Conservation (phyloP, 371 early-diverging fungal species). For the Neoconidiobolus thromboides region DNA sequence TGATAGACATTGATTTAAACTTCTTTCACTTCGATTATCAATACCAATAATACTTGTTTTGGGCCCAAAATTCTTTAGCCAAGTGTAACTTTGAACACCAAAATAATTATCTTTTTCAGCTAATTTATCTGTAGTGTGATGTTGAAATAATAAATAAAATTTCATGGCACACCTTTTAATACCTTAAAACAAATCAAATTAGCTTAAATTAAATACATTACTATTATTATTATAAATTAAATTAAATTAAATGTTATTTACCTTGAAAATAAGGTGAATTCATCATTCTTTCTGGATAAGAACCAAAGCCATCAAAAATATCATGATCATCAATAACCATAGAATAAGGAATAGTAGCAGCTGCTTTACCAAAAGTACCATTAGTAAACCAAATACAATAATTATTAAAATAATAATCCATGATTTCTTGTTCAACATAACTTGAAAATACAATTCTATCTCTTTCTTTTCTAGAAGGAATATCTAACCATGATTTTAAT, state of each 20-base stretch:
- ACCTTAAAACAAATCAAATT: conserved; percentile 4
- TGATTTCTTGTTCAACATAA: conserved; percentile 29
- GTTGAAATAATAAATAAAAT: conserved; percentile 73
- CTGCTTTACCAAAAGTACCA: conserved; percentile 32
- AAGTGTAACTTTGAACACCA: conserved; percentile 21
- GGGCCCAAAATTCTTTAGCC: conserved; percentile 39
- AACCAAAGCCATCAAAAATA: conserved; percentile 60
- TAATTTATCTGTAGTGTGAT: conserved; percentile 43
- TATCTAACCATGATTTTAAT: conserved; percentile 35
- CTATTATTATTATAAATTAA: not conserved
- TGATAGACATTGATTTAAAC: conserved; percentile 34
- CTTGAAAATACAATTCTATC: conserved; percentile 22
- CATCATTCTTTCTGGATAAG: conserved; percentile 64
- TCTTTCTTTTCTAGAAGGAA: conserved; percentile 14
- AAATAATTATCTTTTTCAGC: conserved; percentile 40
- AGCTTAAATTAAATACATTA: too few relatives aligned
- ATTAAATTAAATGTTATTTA: not conserved
- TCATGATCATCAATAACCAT: conserved; percentile 74
- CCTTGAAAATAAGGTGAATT: conserved; percentile 28
- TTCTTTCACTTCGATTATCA: conserved; percentile 65
- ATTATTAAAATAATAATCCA: conserved; percentile 50
- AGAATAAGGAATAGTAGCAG: conserved; percentile 48
- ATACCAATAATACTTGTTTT: conserved; percentile 36
- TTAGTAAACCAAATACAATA: conserved; percentile 49
- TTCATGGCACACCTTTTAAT: conserved; percentile 45